Percentiles rank a stretch among this genome's conserved stretches.
These are phyloP conservation scores for Peterozyma xylosa DNA, from an alignment of 805 yeast species.

Conservation along the genomic window DNA sequence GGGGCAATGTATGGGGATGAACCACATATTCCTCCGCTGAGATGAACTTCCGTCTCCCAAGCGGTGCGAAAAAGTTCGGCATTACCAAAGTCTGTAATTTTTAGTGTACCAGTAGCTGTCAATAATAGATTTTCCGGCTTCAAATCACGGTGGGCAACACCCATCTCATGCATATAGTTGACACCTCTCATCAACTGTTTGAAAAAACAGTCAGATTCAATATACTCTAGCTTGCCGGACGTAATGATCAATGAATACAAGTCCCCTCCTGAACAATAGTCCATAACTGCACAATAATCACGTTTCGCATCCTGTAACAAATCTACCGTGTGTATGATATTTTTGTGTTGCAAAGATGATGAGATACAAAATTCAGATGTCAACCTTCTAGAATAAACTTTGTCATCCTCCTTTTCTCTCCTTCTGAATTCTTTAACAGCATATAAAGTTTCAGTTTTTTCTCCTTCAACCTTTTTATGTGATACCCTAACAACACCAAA, in stretches of 20 bases:
- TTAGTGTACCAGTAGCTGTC: slow-evolving; percentile 64
- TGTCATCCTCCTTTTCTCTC: slow-evolving; percentile 51
- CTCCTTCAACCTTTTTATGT: slow-evolving; percentile 48
- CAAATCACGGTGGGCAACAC: slow-evolving; percentile 83
- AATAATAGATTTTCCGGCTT: slow-evolving; percentile 81
- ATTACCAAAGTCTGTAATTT: slow-evolving; percentile 86
- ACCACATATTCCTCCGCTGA: slow-evolving; percentile 75
- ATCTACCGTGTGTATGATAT: slow-evolving; percentile 72
- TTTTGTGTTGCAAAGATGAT: slow-evolving; percentile 67
- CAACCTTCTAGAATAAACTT: slow-evolving; percentile 62
- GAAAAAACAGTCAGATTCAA: slow-evolving; percentile 87
- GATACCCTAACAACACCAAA: slow-evolving; percentile 90
- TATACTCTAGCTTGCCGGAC: slow-evolving; percentile 69
- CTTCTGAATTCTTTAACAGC: slow-evolving; percentile 86
- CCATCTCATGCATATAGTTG: slow-evolving; percentile 82
- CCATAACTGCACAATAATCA: slow-evolving; percentile 82
- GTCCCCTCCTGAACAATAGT: slow-evolving; percentile 78
- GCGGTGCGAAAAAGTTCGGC: slow-evolving; percentile 80
- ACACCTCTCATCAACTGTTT: slow-evolving; percentile 82
- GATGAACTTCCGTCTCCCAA: slow-evolving; percentile 67
- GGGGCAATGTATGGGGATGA: slow-evolving; percentile 90
- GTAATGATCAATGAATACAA: slow-evolving; percentile 67
- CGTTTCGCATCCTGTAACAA: slow-evolving; percentile 75
- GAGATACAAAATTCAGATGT: slow-evolving; percentile 82
- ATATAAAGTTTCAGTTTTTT: slow-evolving; percentile 42